Evolutionary conservation across 2,329 filamentous ascomycete species (phyloP).

Genomic region (Dactylellina cionopaga): DNA sequence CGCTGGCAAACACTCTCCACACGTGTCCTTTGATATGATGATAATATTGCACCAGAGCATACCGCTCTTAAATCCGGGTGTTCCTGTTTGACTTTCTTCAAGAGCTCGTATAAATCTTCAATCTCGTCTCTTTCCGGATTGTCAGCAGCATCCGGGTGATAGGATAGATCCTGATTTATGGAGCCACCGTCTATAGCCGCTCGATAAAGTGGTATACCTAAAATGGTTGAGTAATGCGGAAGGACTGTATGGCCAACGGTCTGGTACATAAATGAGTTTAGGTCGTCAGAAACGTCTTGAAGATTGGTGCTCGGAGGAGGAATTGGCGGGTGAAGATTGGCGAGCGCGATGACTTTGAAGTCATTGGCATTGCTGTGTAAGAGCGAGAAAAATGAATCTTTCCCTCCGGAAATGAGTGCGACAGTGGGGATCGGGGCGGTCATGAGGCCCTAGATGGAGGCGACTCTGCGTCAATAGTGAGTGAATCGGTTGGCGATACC

Average conservation of each 20-base stretch:
- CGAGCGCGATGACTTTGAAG: conserved; percentile 85
- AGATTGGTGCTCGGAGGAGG: conserved; percentile 21
- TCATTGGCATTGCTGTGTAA: conserved; percentile 89
- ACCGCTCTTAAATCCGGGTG: conserved; percentile 88
- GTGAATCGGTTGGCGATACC: neutral
- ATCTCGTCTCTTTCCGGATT: conserved; percentile 74
- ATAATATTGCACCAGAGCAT: conserved; percentile 89
- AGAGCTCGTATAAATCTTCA: conserved; percentile 81
- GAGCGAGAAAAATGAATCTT: conserved; percentile 94
- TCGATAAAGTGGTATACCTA: conserved; percentile 84
- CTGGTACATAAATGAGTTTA: conserved; percentile 99
- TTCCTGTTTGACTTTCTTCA: conserved; percentile 71
- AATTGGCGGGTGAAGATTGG: conserved; percentile 78
- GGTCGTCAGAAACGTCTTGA: conserved; percentile 65
- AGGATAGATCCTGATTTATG: conserved; percentile 76
- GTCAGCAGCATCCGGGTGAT: conserved; percentile 62
- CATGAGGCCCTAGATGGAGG: conserved; percentile 58
- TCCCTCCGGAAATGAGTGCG: conserved; percentile 92
- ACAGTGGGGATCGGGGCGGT: conserved; percentile 67
- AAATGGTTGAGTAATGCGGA: conserved; percentile 81
- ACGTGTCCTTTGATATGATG: conserved; percentile 94
- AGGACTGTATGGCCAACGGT: conserved; percentile 90
- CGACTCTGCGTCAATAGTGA: too few species aligned
- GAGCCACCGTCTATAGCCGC: conserved; percentile 77
- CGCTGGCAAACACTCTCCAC: conserved; percentile 90